phyloP scores from a whole-genome alignment of 2,329 filamentous ascomycete species.

The Epichloe bromicola region DNA sequence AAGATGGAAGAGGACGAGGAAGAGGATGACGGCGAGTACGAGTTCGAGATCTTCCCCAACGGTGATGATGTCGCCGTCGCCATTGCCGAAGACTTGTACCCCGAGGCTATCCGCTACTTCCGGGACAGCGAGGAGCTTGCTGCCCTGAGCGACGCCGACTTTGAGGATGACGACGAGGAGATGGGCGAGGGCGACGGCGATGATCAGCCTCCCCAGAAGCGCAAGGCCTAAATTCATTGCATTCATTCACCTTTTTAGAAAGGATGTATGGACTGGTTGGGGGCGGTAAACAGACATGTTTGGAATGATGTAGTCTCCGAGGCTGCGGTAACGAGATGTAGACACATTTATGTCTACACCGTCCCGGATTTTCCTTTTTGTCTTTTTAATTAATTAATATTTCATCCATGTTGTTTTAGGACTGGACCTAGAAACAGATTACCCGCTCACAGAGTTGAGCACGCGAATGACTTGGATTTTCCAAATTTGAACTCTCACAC shows the following conservation, averaged over 20 bases:
- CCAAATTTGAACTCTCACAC: background rate
- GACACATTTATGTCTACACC: background rate
- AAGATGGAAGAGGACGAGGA: constrained; percentile 40
- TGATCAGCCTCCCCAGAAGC: constrained; percentile 32
- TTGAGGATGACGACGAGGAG: constrained; percentile 43
- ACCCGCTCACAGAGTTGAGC: constrained; percentile 5
- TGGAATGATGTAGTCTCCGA: background rate
- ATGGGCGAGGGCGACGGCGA: constrained; percentile 31
- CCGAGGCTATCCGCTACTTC: constrained; percentile 80
- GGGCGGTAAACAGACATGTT: background rate
- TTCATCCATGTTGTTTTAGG: background rate
- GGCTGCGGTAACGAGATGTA: background rate
- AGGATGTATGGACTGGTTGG: background rate
- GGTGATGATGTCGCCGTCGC: constrained; percentile 72
- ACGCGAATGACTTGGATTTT: constrained; percentile 1
- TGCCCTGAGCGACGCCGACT: constrained; percentile 54
- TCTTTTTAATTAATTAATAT: constrained; percentile 1
- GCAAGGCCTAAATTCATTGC: constrained; percentile 21
- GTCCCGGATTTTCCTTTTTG: constrained; percentile 7
- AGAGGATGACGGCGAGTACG: constrained; percentile 49
- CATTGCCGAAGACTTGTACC: constrained; percentile 80
- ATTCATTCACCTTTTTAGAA: background rate
- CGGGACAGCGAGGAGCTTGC: constrained; percentile 54
- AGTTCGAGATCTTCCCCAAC: constrained; percentile 75
- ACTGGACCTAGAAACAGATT: constrained; percentile 2